A percentile compares a stretch with the other conserved stretches of the same genome.
phyloP scores from a whole-genome alignment of 176 grass and related monocot species.

The Triticum timopheevii region DNA sequence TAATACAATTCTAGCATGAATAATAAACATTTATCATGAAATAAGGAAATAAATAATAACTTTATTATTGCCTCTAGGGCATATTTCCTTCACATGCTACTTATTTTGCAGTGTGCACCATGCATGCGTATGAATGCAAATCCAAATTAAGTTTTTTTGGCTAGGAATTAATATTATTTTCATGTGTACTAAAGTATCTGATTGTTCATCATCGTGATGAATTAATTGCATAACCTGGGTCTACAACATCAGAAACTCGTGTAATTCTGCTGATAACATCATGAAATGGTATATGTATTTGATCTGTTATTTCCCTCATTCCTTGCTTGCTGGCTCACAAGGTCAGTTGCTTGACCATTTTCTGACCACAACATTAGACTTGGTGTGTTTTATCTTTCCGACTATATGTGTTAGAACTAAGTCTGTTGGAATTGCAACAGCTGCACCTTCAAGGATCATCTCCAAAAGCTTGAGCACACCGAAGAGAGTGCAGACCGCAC shows the following conservation, averaged over 20 bases:
- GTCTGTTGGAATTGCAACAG: slow-evolving; percentile 39
- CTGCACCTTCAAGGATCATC: slow-evolving; percentile 77
- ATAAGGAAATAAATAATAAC: too few relatives aligned
- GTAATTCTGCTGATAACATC: not conserved
- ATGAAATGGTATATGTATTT: not conserved
- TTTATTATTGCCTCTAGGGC: too few relatives aligned
- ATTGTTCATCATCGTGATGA: not conserved
- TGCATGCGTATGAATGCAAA: not conserved
- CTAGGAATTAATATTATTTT: not conserved
- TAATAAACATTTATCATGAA: too few relatives aligned
- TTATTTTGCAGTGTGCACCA: not conserved
- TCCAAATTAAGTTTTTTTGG: not conserved
- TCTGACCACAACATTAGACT: not conserved
- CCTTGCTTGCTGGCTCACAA: not conserved
- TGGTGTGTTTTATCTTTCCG: not conserved
- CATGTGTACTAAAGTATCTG: not conserved
- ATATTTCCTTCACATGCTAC: not conserved
- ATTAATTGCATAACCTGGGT: not conserved
- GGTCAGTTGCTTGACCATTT: not conserved
- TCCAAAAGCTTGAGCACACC: slow-evolving; percentile 45
- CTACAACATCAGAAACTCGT: not conserved
- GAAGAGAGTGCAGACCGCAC: slow-evolving; percentile 24
- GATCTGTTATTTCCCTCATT: not conserved
- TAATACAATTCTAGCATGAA: too few relatives aligned
- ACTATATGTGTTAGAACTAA: not conserved